Percentiles rank a stretch among this genome's conserved stretches.
Conservation (phyloP, 2,329 filamentous ascomycete species). For the Fusarium mangiferae region DNA sequence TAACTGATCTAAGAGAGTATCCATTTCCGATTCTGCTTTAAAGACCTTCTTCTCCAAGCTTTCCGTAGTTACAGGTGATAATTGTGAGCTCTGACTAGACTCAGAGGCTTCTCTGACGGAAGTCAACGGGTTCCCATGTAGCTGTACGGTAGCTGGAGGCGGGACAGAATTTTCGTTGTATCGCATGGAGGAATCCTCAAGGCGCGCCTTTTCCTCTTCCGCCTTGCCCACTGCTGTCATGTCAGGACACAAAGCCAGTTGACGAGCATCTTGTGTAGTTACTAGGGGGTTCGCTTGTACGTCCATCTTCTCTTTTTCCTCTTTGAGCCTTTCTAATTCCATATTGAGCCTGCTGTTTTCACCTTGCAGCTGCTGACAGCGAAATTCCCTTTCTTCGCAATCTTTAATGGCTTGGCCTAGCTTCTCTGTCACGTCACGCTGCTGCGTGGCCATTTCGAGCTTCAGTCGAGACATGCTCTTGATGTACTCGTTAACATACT, state of each 20-base stretch:
- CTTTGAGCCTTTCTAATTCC: neutral
- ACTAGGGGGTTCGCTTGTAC: neutral
- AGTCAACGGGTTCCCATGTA: neutral
- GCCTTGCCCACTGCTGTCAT: neutral
- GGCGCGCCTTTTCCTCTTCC: neutral
- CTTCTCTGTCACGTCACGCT: neutral
- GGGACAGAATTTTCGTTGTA: neutral
- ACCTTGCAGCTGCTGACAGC: neutral
- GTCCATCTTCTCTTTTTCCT: neutral
- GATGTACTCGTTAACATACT: constrained; percentile 20
- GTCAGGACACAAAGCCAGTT: neutral
- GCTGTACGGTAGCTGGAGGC: neutral
- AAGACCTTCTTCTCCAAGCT: neutral
- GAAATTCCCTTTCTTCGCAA: neutral
- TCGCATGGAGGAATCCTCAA: neutral
- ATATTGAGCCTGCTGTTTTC: neutral
- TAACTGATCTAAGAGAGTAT: neutral
- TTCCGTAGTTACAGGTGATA: neutral
- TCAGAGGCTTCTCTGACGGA: neutral
- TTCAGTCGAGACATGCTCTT: constrained; percentile 18
- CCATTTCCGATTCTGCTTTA: neutral
- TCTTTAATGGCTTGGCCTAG: neutral
- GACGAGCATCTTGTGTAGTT: neutral
- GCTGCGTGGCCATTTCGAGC: constrained; percentile 16
- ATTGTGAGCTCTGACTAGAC: neutral